Percentiles rank a stretch among this genome's conserved stretches.
Evolutionary conservation across 2,329 filamentous ascomycete species (phyloP).

Genomic region (Colletotrichum euphorbiae): DNA sequence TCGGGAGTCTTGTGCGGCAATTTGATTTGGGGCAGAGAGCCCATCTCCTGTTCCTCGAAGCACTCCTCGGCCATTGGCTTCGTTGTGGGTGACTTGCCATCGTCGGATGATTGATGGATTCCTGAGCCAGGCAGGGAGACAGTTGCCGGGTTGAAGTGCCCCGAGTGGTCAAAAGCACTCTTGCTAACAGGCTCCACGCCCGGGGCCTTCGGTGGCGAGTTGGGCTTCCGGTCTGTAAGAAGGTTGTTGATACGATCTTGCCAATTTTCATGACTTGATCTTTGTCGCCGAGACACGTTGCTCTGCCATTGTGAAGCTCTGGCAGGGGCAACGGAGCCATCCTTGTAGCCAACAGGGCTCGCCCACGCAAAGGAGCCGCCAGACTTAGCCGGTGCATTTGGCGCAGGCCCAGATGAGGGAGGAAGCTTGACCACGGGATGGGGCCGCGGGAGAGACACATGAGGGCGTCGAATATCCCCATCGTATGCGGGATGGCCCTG

Average conservation of each 20-base stretch:
- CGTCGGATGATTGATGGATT: conserved; percentile 9
- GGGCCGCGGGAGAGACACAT: conserved; percentile 76
- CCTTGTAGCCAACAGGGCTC: conserved; percentile 49
- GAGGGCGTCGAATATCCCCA: conserved; percentile 72
- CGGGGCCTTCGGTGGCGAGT: conserved; percentile 66
- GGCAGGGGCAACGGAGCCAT: conserved; percentile 40
- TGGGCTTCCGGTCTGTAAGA: conserved; percentile 74
- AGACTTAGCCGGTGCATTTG: conserved; percentile 48
- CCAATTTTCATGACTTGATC: conserved; percentile 68
- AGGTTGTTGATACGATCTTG: conserved; percentile 87
- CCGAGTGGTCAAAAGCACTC: conserved; percentile 70
- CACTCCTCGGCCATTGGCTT: conserved; percentile 82
- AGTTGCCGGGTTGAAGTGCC: conserved; percentile 66
- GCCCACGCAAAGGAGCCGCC: conserved; percentile 51
- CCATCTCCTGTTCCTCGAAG: conserved; percentile 85
- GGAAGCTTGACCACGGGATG: conserved; percentile 86
- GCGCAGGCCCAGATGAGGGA: conserved; percentile 60
- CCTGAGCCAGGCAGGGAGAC: conserved; percentile 71
- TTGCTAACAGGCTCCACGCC: conserved; percentile 76
- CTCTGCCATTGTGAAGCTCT: conserved; percentile 24
- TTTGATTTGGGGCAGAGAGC: conserved; percentile 77
- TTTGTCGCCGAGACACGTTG: conserved; percentile 43
- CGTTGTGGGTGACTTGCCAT: conserved; percentile 58
- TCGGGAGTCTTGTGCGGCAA: conserved; percentile 73
- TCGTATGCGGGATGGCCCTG: conserved; percentile 79